phyloP scores from a whole-genome alignment of 2,329 filamentous ascomycete genomes.

The Nothophoma quercina region DNA sequence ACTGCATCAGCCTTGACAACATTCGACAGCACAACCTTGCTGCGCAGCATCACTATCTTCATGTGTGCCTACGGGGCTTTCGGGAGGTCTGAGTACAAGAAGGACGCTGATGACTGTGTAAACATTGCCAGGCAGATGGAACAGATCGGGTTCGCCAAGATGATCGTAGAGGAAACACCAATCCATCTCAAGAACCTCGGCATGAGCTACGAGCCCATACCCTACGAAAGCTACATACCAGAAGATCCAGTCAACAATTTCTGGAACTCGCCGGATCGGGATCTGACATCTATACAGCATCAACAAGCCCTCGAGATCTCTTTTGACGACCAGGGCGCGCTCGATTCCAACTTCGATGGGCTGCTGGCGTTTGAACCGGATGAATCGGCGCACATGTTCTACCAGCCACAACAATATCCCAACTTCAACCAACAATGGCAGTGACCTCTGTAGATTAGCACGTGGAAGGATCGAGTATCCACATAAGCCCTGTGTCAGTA shows the following conservation, averaged over 20 bases:
- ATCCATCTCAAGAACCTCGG: slow-evolving; percentile 42
- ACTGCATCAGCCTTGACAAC: slow-evolving; percentile 44
- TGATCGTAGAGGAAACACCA: slow-evolving; percentile 45
- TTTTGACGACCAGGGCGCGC: slow-evolving; percentile 42
- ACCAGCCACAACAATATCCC: slow-evolving; percentile 28
- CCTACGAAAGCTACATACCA: background rate
- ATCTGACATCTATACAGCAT: slow-evolving; percentile 44
- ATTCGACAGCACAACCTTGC: slow-evolving; percentile 46
- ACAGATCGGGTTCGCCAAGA: slow-evolving; percentile 46
- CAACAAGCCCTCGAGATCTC: slow-evolving; percentile 44
- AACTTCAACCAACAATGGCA: background rate
- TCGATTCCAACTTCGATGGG: slow-evolving; percentile 42
- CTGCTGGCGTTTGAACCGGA: slow-evolving; percentile 43
- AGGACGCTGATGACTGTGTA: slow-evolving; percentile 38
- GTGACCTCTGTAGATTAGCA: background rate
- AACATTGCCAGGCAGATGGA: slow-evolving; percentile 37
- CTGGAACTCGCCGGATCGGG: slow-evolving; percentile 44
- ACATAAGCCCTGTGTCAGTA: background rate
- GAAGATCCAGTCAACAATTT: slow-evolving; percentile 36
- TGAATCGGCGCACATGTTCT: slow-evolving; percentile 37
- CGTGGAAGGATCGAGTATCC: background rate
- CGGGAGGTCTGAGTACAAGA: slow-evolving; percentile 34
- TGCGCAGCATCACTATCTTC: slow-evolving; percentile 46
- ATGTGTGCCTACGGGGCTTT: slow-evolving; percentile 46
- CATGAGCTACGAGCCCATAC: slow-evolving; percentile 21